Base-by-base conservation (phyloP, 345 rosid species). In the Xanthoceras sorbifolium region DNA sequence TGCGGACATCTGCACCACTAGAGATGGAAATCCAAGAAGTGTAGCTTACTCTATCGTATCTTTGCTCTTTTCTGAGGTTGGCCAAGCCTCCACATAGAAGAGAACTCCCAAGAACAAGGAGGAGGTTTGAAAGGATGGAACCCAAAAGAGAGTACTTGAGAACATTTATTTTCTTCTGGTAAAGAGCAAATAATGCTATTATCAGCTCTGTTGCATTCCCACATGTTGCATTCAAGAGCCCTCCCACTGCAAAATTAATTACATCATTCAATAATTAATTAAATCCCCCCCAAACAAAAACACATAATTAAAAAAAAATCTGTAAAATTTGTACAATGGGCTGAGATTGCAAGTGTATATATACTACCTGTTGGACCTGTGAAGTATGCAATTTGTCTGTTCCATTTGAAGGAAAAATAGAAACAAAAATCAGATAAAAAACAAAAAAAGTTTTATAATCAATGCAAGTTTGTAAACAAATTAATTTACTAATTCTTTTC, bases 151-250 rank as follows among this genome's bases (percentile, higher is more conserved):
- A 91, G 69, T 88, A 89, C 82, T 93, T 95, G 62, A 95, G 83
- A 28, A 95, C 94, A 64, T 83, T 83, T 62, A 93, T 89, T 77
- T 93, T 95, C 79, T 80, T 82, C 71, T 86, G 87, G 83, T 83
- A 76, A 9, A 95, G 92, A 55, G 99, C 99, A 50, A 93, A 78
- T 20, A 94, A n/a, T 34, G 99, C 95, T 81, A 95, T 95, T 78
- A 95, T 95, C 84, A 93, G 76, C 86, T 95, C 99, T 15, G 97
- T 90, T 46, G 93, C 99, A 80, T 95, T 95, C 5, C 99, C 99
- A 68, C 99, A 95, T 14, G 99, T 95, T 74, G 99, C 98, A 78
- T 93, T 95, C 64, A 95, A 83, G 15, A 95, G 87, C 52, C 99
- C 99, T 61, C 99, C 99, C 73, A 93, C 99, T 95, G 87, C 81